Evolutionary conservation across 768 basidiomycete genomes (phyloP).

Genomic region (Xanthoconium purpureum): DNA sequence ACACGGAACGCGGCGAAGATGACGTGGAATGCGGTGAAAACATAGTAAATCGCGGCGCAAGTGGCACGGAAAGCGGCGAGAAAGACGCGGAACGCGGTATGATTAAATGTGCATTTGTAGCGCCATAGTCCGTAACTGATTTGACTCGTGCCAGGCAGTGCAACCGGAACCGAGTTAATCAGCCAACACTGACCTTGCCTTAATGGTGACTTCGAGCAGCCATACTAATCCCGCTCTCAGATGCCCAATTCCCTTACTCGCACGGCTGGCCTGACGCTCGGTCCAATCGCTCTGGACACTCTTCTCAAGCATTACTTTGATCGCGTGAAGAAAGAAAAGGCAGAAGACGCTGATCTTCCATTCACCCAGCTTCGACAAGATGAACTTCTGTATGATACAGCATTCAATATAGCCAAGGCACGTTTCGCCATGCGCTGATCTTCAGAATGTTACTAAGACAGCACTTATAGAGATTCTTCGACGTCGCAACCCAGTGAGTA

Average conservation of each 20-base stretch:
- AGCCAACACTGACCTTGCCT: too few species aligned
- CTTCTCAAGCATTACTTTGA: slow-evolving; percentile 86
- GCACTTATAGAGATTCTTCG: slow-evolving; percentile 61
- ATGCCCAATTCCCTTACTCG: slow-evolving; percentile 58
- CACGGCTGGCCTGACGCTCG: slow-evolving; percentile 61
- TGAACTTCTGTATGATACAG: slow-evolving; percentile 79
- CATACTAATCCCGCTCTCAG: too few species aligned
- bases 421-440: slow-evolving; percentile 11
- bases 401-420: slow-evolving; percentile 74
- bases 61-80: too few species aligned
- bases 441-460: not conserved
- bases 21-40: too few species aligned
- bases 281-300: slow-evolving; percentile 70
- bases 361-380: slow-evolving; percentile 57
- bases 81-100: too few species aligned
- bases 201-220: too few species aligned
- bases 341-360: slow-evolving; percentile 35
- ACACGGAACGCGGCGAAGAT: too few species aligned
- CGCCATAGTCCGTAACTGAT: too few species aligned
- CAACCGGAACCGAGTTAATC: too few species aligned
- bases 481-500: slow-evolving; percentile 64
- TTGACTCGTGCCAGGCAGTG: too few species aligned
- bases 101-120: too few species aligned
- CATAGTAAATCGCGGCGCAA: too few species aligned
- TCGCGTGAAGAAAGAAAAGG: slow-evolving; percentile 45